phyloP scores from a whole-genome alignment of 306 rosid species.

The Arachis stenosperma region DNA sequence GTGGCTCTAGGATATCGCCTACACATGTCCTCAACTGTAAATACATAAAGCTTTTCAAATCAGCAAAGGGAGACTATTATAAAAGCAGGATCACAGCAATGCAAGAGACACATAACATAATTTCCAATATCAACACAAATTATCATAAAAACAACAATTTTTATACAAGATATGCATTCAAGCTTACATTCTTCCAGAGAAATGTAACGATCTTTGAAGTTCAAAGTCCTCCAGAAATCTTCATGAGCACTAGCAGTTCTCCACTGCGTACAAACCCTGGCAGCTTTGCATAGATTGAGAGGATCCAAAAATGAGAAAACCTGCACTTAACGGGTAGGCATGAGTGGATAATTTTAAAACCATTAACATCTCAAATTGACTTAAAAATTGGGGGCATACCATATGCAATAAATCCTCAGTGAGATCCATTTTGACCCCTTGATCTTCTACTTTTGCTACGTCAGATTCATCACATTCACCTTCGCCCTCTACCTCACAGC shows the following conservation, averaged over 20 bases:
- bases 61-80: not conserved
- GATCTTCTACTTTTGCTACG: slow-evolving; percentile 51
- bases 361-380: too few relatives aligned
- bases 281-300: slow-evolving; percentile 80
- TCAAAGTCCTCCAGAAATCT: slow-evolving; percentile 84
- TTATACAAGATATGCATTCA: not conserved
- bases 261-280: slow-evolving; percentile 86
- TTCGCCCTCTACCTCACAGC: slow-evolving; percentile 48
- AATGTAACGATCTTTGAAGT: slow-evolving; percentile 74
- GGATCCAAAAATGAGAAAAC: slow-evolving; percentile 93
- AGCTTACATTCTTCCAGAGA: slow-evolving; percentile 80
- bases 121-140: not conserved
- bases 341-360: too few relatives aligned
- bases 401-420: slow-evolving; percentile 83
- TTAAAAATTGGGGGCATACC: slow-evolving; percentile 44
- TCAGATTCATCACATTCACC: slow-evolving; percentile 48
- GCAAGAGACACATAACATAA: not conserved
- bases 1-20: slow-evolving; percentile 82
- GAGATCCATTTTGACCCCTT: slow-evolving; percentile 74
- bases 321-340: slow-evolving; percentile 36
- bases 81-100: not conserved
- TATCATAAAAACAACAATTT: not conserved
- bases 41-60: slow-evolving; percentile 32
- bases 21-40: slow-evolving; percentile 77
- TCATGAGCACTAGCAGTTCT: slow-evolving; percentile 86